Evolutionary conservation across 2,329 filamentous ascomycete genomes (phyloP), one percentile per base, ranked within the genome.

Genomic region (Myriangium duriaei): DNA sequence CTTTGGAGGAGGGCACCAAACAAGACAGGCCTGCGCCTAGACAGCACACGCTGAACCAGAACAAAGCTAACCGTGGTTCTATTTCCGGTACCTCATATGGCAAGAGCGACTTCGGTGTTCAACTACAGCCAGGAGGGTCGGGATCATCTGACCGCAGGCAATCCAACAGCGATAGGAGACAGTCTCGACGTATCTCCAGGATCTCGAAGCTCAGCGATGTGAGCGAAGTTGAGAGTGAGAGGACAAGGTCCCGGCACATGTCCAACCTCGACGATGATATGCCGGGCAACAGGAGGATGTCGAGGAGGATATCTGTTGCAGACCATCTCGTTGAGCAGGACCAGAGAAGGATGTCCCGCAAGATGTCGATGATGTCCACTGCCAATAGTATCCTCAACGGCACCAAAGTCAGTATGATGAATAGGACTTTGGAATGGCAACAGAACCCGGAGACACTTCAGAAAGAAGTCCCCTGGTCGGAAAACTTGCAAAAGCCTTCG

Each of bases 151-250:
- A 26, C n/a, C 21, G 21, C 7, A 26, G 21, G n/a, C 15, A 24
- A 19, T 39, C 36, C 17, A 39, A 15, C n/a, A 32, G 30, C 29
- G 36, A 39, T 14, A 14, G 36, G 28, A 29, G 36, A n/a, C 28
- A 29, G 24, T 39, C 36, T 2, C 36, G 36, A 5, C 12, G 36
- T 11, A 39, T 39, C n/a, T 39, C 36, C 28, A 16, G 36, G 32
- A 39, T 39, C 14, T 39, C 36, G 13, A 39, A 39, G 13, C 30
- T 39, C 4, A 32, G 28, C 16, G 36, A 39, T 19, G 36, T 39
- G 18, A 39, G 36, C 30, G 36, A 39, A 19, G 36, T 39, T 28
- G 36, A 39, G 14, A 39, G 36, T 12, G 36, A 39, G 15, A 39
- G 36, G 18, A 33, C 36, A 29, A 32, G 36, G 28, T 39, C 36